Percentiles rank a stretch among this genome's conserved stretches.
These are phyloP conservation scores for Salinomyces thailandicus DNA, from an alignment of 2,329 filamentous ascomycete genomes.

Conservation along the genomic window DNA sequence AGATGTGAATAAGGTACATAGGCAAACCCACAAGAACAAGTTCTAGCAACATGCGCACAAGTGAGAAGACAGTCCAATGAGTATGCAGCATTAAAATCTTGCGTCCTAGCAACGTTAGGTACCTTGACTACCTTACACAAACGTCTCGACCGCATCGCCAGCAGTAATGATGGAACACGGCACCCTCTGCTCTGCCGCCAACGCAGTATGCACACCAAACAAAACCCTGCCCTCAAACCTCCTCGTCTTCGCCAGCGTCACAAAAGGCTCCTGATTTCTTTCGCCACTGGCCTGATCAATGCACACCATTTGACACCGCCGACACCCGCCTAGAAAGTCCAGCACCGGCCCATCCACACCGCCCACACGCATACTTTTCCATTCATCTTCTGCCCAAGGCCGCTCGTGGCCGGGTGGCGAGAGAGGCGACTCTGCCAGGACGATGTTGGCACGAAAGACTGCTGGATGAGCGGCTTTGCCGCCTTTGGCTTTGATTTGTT, in stretches of 20 bases:
- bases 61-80: too few species aligned
- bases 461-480: slow-evolving; percentile 58
- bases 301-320: slow-evolving; percentile 93
- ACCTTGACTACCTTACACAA: too few species aligned
- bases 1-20: too few species aligned
- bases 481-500: slow-evolving; percentile 52
- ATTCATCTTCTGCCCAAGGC: slow-evolving; percentile 72
- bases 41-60: too few species aligned
- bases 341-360: slow-evolving; percentile 40
- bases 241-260: slow-evolving; percentile 77
- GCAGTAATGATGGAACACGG: slow-evolving; percentile 2
- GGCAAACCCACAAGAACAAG: too few species aligned
- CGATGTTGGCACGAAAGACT: slow-evolving; percentile 81
- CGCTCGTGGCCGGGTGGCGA: slow-evolving; percentile 37
- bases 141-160: slow-evolving; percentile 7
- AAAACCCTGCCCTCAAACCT: slow-evolving; percentile 73
- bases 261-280: slow-evolving; percentile 74
- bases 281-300: slow-evolving; percentile 74
- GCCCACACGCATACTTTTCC: slow-evolving; percentile 60
- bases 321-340: slow-evolving; percentile 69
- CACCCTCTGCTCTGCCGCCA: slow-evolving; percentile 4
- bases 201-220: slow-evolving; percentile 66
- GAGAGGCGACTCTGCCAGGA: slow-evolving; percentile 48
- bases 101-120: too few species aligned
- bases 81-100: too few species aligned